Conservation (phyloP, 306 rosid species). For the Fragaria ananassa region DNA sequence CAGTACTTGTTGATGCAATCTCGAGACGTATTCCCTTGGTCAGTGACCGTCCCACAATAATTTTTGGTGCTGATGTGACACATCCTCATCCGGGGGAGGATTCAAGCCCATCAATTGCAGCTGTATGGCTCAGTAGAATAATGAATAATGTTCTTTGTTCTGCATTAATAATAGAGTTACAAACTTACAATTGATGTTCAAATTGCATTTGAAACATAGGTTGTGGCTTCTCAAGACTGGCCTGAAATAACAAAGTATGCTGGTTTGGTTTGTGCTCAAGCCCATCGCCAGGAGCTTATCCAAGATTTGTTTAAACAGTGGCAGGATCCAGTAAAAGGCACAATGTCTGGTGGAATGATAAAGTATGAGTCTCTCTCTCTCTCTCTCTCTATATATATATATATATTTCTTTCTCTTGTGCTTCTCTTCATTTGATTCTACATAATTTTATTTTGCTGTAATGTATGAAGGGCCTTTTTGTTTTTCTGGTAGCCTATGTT, state of each 20-base stretch:
- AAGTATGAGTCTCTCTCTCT: constrained; percentile 43
- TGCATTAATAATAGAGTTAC: background rate
- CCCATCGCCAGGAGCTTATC: constrained; percentile 92
- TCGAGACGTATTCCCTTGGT: constrained; percentile 88
- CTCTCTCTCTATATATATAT: background rate
- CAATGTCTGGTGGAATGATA: constrained; percentile 89
- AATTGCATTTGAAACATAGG: constrained; percentile 37
- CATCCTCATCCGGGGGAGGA: constrained; percentile 99
- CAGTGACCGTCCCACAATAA: constrained; percentile 88
- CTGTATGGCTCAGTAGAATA: constrained; percentile 46
- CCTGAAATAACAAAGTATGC: constrained; percentile 96
- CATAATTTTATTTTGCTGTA: background rate
- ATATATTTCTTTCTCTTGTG: background rate
- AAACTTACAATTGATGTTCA: background rate
- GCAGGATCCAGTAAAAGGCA: constrained; percentile 92
- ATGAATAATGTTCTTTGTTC: background rate
- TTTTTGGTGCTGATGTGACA: constrained; percentile 98
- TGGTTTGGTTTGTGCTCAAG: constrained; percentile 96
- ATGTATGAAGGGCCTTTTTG: background rate
- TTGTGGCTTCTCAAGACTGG: constrained; percentile 99
- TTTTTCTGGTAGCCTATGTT: background rate
- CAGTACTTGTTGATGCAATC: constrained; percentile 91
- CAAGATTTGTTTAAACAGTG: constrained; percentile 88
- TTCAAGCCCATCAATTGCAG: constrained; percentile 94
- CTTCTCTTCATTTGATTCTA: background rate